A percentile compares a stretch with the other conserved stretches of the same genome.
phyloP scores from a whole-genome alignment of 1,284 basidiomycete genomes.

The Fomitiporia mediterranea region DNA sequence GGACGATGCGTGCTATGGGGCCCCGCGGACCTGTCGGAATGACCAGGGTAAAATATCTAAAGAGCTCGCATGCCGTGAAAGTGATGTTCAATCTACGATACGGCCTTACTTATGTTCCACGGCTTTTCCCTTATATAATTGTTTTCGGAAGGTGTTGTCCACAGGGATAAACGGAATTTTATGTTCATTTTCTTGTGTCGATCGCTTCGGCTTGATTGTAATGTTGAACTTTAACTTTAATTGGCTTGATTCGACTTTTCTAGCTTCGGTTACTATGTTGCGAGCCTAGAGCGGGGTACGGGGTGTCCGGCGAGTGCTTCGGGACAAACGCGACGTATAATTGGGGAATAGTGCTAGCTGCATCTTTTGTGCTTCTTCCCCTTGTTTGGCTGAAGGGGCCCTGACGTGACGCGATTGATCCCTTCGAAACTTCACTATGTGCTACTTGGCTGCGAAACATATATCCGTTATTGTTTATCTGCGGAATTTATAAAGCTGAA shows the following conservation, averaged over 20 bases:
- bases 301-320: constrained; percentile 2
- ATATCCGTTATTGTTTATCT: constrained; percentile 8
- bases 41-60: not conserved
- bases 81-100: not conserved
- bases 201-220: not conserved
- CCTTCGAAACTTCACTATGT: not conserved
- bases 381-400: not conserved
- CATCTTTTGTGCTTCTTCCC: not conserved
- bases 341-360: too few species aligned
- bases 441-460: not conserved
- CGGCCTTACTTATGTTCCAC: not conserved
- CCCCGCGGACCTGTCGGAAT: constrained; percentile 30
- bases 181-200: not conserved
- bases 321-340: not conserved
- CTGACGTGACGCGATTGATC: not conserved
- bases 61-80: not conserved
- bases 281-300: not conserved
- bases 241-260: not conserved
- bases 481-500: not conserved
- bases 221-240: not conserved
- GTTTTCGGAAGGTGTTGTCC: constrained; percentile 3
- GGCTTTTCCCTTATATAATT: not conserved
- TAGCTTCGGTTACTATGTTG: not conserved
- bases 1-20: constrained; percentile 80
- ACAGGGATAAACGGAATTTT: not conserved